Conservation (phyloP, 75 land plant genomes). For the Isoetes taiwanensis region DNA sequence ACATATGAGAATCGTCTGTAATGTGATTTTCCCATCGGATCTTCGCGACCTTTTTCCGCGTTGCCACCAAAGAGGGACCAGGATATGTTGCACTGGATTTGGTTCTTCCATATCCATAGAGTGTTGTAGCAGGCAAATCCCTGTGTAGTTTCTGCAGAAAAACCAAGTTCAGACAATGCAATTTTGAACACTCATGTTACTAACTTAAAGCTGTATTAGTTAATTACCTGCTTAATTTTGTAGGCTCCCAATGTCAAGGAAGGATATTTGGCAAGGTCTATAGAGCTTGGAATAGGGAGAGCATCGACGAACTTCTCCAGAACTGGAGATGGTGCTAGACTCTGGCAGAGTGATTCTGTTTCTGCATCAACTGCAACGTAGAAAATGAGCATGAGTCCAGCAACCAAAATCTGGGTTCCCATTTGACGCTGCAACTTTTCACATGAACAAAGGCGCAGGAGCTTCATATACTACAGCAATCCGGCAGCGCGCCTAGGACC, state of each 20-base stretch:
- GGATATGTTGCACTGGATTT: conserved; percentile 12
- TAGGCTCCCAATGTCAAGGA: conserved; percentile 6
- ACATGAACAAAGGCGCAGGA: too few species aligned
- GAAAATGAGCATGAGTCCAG: too few species aligned
- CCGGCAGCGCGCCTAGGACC: too few species aligned
- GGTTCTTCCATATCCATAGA: conserved; percentile 13
- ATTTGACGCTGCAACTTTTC: too few species aligned
- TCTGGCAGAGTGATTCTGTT: conserved; percentile 6
- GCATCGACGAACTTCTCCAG: conserved; percentile 13
- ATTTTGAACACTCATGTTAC: too few species aligned
- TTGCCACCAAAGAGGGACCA: conserved; percentile 17
- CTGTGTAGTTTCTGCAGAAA: conserved; percentile 21
- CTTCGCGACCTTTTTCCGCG: background rate
- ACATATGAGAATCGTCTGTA: conserved; percentile 1
- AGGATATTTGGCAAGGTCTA: background rate
- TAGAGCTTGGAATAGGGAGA: background rate
- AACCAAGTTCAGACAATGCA: too few species aligned
- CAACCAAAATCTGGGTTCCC: too few species aligned
- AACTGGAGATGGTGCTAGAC: conserved; percentile 12
- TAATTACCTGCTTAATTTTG: conserved; percentile 16
- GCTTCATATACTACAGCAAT: too few species aligned
- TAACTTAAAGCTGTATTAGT: too few species aligned
- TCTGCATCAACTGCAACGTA: too few species aligned
- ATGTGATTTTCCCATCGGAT: conserved; percentile 26
- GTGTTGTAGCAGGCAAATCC: conserved; percentile 18